Conservation (phyloP, 805 yeast genomes). For the Lipomyces sp. region DNA sequence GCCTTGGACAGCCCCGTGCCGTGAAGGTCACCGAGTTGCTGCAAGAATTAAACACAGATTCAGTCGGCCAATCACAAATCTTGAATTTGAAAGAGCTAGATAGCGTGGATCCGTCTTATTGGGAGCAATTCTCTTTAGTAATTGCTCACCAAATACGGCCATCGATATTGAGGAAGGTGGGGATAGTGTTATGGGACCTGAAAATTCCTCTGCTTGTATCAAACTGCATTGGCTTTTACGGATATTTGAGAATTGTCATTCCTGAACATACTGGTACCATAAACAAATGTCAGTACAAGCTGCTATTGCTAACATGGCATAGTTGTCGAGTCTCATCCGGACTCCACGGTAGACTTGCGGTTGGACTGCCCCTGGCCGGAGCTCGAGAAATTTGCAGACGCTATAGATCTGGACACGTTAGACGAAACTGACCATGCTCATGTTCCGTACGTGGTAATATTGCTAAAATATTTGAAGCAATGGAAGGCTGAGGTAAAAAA, state of each 20-base stretch:
- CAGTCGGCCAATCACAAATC: slow-evolving; percentile 47
- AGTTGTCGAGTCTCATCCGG: slow-evolving; percentile 71
- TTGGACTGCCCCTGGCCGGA: slow-evolving; percentile 76
- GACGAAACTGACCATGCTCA: slow-evolving; percentile 56
- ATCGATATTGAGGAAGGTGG: slow-evolving; percentile 41
- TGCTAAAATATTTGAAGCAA: slow-evolving; percentile 57
- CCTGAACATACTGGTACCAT: slow-evolving; percentile 59
- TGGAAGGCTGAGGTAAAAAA: slow-evolving; percentile 46
- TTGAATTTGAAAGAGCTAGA: slow-evolving; percentile 12
- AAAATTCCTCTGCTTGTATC: slow-evolving; percentile 61
- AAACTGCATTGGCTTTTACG: slow-evolving; percentile 67
- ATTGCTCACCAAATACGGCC: slow-evolving; percentile 51
- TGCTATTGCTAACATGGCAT: neutral
- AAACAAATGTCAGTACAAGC: neutral
- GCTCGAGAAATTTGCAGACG: slow-evolving; percentile 55
- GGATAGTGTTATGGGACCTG: slow-evolving; percentile 50
- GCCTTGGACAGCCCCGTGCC: slow-evolving; percentile 53
- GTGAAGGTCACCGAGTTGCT: slow-evolving; percentile 50
- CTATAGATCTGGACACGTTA: slow-evolving; percentile 55
- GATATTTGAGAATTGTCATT: slow-evolving; percentile 58
- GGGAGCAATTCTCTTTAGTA: slow-evolving; percentile 58
- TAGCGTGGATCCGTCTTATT: slow-evolving; percentile 42
- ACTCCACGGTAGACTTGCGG: slow-evolving; percentile 65
- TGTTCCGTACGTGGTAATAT: slow-evolving; percentile 70
- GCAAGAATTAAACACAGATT: slow-evolving; percentile 66